Evolutionary conservation across 2,329 filamentous ascomycete genomes (phyloP).

Genomic region (Samsoniella hepiali): DNA sequence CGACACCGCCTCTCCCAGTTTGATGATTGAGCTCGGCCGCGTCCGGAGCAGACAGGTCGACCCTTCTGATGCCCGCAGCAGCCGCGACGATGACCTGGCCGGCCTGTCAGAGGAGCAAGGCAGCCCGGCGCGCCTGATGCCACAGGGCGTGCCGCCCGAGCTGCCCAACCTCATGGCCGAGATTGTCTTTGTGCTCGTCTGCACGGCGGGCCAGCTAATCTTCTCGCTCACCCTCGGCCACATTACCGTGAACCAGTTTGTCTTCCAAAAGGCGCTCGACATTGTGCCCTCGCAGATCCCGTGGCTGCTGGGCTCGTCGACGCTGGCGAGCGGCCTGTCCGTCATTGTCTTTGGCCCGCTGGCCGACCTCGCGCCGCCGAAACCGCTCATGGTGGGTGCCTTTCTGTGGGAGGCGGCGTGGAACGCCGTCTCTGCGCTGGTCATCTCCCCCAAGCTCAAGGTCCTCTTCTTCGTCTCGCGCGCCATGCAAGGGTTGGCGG

Average conservation of each 20-base stretch:
- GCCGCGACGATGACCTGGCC: background rate
- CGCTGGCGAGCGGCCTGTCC: slow-evolving; percentile 18
- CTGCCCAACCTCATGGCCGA: slow-evolving; percentile 17
- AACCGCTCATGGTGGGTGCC: slow-evolving; percentile 19
- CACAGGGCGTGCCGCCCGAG: slow-evolving; percentile 18
- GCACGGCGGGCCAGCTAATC: slow-evolving; percentile 17
- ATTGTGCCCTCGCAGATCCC: slow-evolving; percentile 18
- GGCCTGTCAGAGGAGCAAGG: slow-evolving; percentile 15
- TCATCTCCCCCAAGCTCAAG: slow-evolving; percentile 13
- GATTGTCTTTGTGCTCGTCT: slow-evolving; percentile 19
- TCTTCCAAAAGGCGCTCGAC: slow-evolving; percentile 15
- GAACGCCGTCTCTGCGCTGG: slow-evolving; percentile 16
- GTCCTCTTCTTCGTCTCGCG: slow-evolving; percentile 17
- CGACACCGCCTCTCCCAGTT: background rate
- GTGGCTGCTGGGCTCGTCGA: slow-evolving; percentile 18
- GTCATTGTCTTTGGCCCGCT: slow-evolving; percentile 19
- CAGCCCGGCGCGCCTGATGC: slow-evolving; percentile 17
- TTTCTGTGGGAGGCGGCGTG: slow-evolving; percentile 19
- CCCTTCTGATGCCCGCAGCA: background rate
- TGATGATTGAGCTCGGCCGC: slow-evolving; percentile 14
- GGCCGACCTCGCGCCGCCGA: slow-evolving; percentile 19
- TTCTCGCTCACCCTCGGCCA: slow-evolving; percentile 18
- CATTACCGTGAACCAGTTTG: slow-evolving; percentile 17
- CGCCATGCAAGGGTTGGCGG: slow-evolving; percentile 18
- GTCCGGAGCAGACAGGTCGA: slow-evolving; percentile 19